Base-by-base conservation (phyloP, 2,329 filamentous ascomycete species). In the Chaetomiaceae sp. region DNA sequence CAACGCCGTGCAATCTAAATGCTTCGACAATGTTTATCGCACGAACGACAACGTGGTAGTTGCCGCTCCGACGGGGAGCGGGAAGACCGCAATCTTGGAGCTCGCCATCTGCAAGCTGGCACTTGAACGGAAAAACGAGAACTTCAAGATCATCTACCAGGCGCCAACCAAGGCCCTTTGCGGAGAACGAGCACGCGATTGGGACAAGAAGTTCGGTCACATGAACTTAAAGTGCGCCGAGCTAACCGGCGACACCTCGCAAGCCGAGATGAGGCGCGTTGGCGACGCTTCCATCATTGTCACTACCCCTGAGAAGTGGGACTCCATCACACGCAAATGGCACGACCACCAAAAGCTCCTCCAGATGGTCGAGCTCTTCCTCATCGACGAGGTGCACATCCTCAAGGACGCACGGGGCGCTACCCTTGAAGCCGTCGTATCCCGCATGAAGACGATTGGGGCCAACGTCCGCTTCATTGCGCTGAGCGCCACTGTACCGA, bases 301-400 rank as follows among this genome's bases (percentile, higher is more conserved):
- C 51, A 93, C 88, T 0, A 95, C 88, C 0, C 88, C 88, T 0
- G 88, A 95, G 64, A 94, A 94, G 60, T 94, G 88, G 88, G 88
- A 95, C 60, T 91, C 86, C 49, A 83, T 93, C 62, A 94, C 88
- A 0, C 75, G 88, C 15, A 90, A 88, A 60, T 94, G 88, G 88
- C 81, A 83, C 56, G 88, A 94, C 56, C 84, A 94, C 57, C 75
- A 76, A 42, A 84, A 75, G 53, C 68, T 94, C 15, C 79, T 94
- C 65, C 77, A 83, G 48, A 72, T 90, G 51, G 78, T 94, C 37
- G 86, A 84, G 50, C 68, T 95, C 0, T 88, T 93, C 51, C 73
- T 95, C 17, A 89, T 95, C 46, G 88, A 95, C 56, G 88, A 95
- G 60, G 86, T 94, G 0, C 88, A 95, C 55, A 88, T 93, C 29